Evolutionary conservation across 2,329 filamentous ascomycete species (phyloP).

Genomic region (Ophiocordyceps camponoti-leonardi): DNA sequence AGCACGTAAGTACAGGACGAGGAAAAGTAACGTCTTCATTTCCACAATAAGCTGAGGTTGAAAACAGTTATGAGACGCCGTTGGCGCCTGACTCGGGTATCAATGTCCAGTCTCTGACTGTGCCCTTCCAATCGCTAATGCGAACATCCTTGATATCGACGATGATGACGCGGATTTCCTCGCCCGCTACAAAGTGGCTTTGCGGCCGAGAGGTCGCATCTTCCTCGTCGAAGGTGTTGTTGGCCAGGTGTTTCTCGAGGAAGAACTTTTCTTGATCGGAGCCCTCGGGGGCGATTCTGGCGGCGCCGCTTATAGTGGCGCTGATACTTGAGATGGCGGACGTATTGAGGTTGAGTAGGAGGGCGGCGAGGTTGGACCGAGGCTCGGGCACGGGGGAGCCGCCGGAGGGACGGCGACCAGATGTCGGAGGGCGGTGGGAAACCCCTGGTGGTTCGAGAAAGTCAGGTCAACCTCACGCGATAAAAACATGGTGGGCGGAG

Average conservation of each 20-base stretch:
- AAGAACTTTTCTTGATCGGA: slow-evolving; percentile 76
- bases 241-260: slow-evolving; percentile 67
- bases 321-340: slow-evolving; percentile 76
- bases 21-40: neutral
- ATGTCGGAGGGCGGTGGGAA: slow-evolving; percentile 72
- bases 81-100: slow-evolving; percentile 15
- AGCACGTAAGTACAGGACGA: neutral
- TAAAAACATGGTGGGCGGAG: neutral
- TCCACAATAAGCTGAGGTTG: neutral
- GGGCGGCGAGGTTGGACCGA: slow-evolving; percentile 59
- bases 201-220: slow-evolving; percentile 13
- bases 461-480: neutral
- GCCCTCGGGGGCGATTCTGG: slow-evolving; percentile 52
- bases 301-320: slow-evolving; percentile 84
- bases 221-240: slow-evolving; percentile 66
- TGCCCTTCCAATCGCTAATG: neutral
- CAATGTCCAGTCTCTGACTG: neutral
- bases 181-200: slow-evolving; percentile 58
- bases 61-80: neutral
- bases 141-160: neutral
- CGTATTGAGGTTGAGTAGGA: slow-evolving; percentile 83
- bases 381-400: slow-evolving; percentile 47
- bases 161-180: slow-evolving; percentile 39
- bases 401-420: slow-evolving; percentile 37
- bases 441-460: slow-evolving; percentile 39